Evolutionary conservation across 2,329 filamentous ascomycete species (phyloP).

Genomic region (Alternaria infectoria): DNA sequence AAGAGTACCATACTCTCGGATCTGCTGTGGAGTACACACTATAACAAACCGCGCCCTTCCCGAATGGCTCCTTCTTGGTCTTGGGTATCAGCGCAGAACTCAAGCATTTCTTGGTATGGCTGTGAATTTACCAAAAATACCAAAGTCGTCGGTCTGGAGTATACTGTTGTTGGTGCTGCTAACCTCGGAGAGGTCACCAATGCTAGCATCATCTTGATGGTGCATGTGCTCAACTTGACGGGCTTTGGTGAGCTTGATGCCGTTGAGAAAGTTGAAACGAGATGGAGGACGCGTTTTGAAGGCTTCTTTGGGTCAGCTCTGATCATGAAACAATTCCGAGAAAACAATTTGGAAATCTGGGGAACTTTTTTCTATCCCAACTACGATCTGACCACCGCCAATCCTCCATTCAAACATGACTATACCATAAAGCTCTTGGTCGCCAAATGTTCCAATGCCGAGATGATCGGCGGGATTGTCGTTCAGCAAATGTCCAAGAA

Average conservation of each 20-base stretch:
- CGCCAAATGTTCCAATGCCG: fast-evolving
- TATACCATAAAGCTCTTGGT: not conserved
- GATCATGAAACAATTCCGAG: not conserved
- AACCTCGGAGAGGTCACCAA: not conserved
- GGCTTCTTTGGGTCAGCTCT: too few relatives aligned
- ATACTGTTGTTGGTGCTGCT: not conserved
- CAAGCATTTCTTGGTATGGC: fast-evolving
- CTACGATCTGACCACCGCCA: not conserved
- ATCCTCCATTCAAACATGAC: not conserved
- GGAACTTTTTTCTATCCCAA: not conserved
- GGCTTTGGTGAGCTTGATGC: too few relatives aligned
- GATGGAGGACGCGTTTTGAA: too few relatives aligned
- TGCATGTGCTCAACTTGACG: not conserved
- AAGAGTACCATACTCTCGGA: not conserved
- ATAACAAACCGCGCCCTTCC: not conserved
- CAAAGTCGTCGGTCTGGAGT: not conserved
- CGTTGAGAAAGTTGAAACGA: too few relatives aligned
- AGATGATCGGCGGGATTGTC: not conserved
- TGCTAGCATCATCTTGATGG: not conserved
- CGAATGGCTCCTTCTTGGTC: not conserved
- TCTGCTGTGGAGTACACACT: fast-evolving
- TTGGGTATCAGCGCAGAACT: not conserved
- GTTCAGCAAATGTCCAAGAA: not conserved
- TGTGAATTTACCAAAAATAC: fast-evolving
- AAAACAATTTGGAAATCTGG: not conserved